These are phyloP conservation scores for Pseudocercospora vitis DNA, from an alignment of 2,329 filamentous ascomycete species.

Conservation along the genomic window DNA sequence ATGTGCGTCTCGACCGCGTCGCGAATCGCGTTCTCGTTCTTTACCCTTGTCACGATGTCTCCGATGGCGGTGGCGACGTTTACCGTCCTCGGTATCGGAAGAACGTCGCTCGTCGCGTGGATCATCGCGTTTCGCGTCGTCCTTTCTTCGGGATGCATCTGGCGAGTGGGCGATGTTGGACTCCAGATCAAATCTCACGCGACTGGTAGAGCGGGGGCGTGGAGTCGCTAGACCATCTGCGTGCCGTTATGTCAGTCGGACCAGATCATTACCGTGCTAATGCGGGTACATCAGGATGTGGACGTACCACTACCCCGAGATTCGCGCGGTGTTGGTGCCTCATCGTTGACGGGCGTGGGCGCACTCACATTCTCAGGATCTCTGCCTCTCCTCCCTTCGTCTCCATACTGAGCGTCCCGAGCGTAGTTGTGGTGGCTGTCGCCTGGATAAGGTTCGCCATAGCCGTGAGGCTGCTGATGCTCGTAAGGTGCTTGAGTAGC, in stretches of 20 bases:
- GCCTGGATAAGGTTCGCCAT: slow-evolving; percentile 33
- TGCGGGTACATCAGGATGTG: slow-evolving; percentile 23
- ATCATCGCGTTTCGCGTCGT: slow-evolving; percentile 27
- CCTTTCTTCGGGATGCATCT: slow-evolving; percentile 26
- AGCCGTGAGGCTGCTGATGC: slow-evolving; percentile 31
- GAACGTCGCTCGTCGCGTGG: slow-evolving; percentile 20
- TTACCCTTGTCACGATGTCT: slow-evolving; percentile 21
- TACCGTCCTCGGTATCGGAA: slow-evolving; percentile 28
- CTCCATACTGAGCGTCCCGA: slow-evolving; percentile 34
- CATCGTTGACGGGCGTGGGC: slow-evolving; percentile 24
- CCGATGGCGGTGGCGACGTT: slow-evolving; percentile 25
- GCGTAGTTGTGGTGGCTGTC: slow-evolving; percentile 32
- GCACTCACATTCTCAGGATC: slow-evolving; percentile 52
- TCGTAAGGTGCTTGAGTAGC: slow-evolving; percentile 32
- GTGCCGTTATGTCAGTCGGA: slow-evolving; percentile 5
- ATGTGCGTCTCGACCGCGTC: slow-evolving; percentile 15
- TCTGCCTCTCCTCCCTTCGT: slow-evolving; percentile 31
- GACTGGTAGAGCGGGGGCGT: slow-evolving; percentile 31
- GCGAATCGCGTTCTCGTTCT: slow-evolving; percentile 22
- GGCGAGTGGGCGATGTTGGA: slow-evolving; percentile 35
- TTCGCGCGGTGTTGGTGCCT: slow-evolving; percentile 26
- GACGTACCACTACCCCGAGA: slow-evolving; percentile 34
- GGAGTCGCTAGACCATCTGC: slow-evolving; percentile 36
- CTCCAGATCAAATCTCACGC: slow-evolving; percentile 37
- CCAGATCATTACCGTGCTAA: slow-evolving; percentile 1